phyloP scores from a whole-genome alignment of 768 basidiomycete genomes.

The Rhizopogon vesiculosus region DNA sequence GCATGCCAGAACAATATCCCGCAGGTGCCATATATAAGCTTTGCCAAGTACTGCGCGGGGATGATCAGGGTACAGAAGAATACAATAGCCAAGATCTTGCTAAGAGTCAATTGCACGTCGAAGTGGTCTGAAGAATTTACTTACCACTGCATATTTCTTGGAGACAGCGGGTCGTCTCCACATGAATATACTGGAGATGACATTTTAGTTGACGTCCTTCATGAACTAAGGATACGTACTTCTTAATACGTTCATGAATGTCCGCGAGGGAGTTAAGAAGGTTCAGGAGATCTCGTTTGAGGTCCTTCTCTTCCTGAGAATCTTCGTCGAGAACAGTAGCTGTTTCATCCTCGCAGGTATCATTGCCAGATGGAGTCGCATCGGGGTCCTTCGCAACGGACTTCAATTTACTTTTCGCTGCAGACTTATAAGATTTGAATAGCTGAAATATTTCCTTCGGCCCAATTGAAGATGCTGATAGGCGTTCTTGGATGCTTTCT shows the following conservation, averaged over 20 bases:
- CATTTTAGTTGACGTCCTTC: not conserved
- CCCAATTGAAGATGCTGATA: constrained; percentile 44
- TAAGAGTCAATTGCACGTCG: constrained; percentile 4
- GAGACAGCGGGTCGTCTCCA: constrained; percentile 58
- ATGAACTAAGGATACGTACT: constrained; percentile 33
- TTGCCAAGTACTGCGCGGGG: constrained; percentile 47
- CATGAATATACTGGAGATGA: constrained; percentile 48
- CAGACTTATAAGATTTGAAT: constrained; percentile 37
- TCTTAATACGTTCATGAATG: constrained; percentile 59
- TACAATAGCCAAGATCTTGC: constrained; percentile 32
- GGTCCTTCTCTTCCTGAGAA: constrained; percentile 31
- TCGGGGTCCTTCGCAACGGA: constrained; percentile 8
- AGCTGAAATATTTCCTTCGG: constrained; percentile 52
- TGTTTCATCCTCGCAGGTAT: constrained; percentile 11
- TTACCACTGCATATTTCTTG: constrained; percentile 41
- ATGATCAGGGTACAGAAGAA: constrained; percentile 37
- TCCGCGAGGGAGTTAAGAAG: constrained; percentile 48
- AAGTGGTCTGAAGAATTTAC: constrained; percentile 8
- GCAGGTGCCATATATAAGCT: constrained; percentile 37
- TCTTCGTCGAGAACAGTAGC: constrained; percentile 32
- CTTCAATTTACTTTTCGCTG: constrained; percentile 30
- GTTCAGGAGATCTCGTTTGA: constrained; percentile 39
- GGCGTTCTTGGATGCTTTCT: constrained; percentile 39
- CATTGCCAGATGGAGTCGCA: not conserved
- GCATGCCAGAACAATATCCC: constrained; percentile 65